Evolutionary conservation across 345 rosid species (phyloP).

Genomic region (Euphorbia pulcherrima): DNA sequence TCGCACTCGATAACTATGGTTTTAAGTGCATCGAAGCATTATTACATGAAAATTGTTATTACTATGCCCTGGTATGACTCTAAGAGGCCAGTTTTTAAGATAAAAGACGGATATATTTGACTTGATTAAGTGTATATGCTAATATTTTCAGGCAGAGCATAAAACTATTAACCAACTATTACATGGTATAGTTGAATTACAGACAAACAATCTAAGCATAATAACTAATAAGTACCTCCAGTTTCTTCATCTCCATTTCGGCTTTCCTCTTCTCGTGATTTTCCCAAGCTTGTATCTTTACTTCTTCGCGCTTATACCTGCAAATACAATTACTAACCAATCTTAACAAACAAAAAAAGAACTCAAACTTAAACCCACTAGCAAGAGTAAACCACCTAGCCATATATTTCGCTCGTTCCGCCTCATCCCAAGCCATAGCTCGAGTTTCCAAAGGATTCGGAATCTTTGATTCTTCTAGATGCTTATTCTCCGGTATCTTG

Average conservation of each 20-base stretch:
- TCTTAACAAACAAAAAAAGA: constrained; percentile 2
- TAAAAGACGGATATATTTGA: not conserved
- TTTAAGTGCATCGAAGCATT: too few species aligned
- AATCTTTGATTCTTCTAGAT: constrained; percentile 33
- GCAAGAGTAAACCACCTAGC: constrained; percentile 69
- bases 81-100: not conserved
- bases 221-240: constrained; percentile 71
- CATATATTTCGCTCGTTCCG: constrained; percentile 83
- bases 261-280: constrained; percentile 93
- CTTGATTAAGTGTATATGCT: not conserved
- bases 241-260: constrained; percentile 87
- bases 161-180: not conserved
- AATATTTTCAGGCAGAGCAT: not conserved
- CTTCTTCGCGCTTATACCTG: constrained; percentile 90
- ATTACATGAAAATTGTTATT: not conserved
- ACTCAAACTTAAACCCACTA: not conserved
- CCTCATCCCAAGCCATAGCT: constrained; percentile 91
- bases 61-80: not conserved
- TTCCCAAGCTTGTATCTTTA: constrained; percentile 95
- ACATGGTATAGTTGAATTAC: too few species aligned
- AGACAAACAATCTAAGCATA: not conserved
- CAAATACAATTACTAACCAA: constrained; percentile 5
- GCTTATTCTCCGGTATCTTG: constrained; percentile 16
- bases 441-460: constrained; percentile 57
- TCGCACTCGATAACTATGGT: too few species aligned